Evolutionary conservation across 169 alveolate species (phyloP).

Genomic region (Perkinsus olseni): DNA sequence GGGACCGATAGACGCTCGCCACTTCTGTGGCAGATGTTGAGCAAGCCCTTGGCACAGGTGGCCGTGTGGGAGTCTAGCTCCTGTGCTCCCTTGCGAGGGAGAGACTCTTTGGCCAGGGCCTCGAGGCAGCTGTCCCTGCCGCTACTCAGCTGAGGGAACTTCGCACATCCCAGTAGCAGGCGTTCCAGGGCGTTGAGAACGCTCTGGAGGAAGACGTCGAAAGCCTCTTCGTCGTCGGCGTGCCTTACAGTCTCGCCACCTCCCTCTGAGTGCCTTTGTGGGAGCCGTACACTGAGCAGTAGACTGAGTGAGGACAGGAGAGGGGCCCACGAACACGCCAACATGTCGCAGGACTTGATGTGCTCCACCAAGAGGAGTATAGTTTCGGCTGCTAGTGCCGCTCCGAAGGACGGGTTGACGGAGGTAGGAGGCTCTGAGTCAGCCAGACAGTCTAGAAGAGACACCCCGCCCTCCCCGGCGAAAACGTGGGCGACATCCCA

Average conservation of each 20-base stretch:
- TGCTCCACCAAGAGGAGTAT: not conserved
- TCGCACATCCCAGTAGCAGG: not conserved
- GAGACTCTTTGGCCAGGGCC: not conserved
- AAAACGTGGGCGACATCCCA: not conserved
- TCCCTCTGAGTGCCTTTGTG: too few relatives aligned
- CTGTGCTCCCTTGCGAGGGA: not conserved
- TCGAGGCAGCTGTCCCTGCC: not conserved
- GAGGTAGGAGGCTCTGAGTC: not conserved
- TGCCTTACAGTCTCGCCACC: not conserved
- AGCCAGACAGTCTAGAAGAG: not conserved
- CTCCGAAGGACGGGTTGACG: not conserved
- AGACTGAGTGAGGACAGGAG: not conserved
- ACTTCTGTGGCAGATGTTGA: not conserved
- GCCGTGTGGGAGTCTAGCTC: not conserved
- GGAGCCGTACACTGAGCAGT: not conserved
- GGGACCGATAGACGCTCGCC: not conserved
- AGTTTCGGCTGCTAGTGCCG: not conserved
- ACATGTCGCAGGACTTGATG: not conserved
- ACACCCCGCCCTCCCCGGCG: not conserved
- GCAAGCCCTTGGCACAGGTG: not conserved
- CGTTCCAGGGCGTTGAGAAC: not conserved
- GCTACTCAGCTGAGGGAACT: not conserved
- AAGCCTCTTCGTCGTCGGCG: not conserved
- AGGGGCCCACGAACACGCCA: not conserved
- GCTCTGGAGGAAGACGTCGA: not conserved